Base-by-base conservation (phyloP, 495 filamentous ascomycete species). In the Aspergillus campestris region DNA sequence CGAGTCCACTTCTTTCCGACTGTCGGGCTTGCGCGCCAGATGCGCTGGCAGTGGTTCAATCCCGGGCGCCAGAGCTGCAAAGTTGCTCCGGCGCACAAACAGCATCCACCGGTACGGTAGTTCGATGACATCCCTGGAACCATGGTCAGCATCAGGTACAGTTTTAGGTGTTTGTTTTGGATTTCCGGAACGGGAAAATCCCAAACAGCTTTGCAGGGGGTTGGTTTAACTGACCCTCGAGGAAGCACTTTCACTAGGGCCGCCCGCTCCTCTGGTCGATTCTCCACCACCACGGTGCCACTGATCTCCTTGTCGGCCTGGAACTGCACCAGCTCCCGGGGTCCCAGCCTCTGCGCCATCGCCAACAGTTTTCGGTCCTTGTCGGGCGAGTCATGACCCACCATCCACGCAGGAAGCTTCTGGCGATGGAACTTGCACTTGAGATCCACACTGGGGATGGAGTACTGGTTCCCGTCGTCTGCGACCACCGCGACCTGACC, bases 401-500 rank as follows among this genome's bases (percentile, higher is more conserved):
- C 18, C 47, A 84, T 73, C 30, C 79, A 74, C 41, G 82, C 80
- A 24, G 86, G 80, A 48, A 87, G 79, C 72, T 92, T 94, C 24
- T 86, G 82, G 27, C 92, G 77, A 63, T 99, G 92, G 62, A 91
- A 92, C 45, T 89, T 86, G 66, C 92, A 99, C 51, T 83, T 85
- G 55, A 95, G 87, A 57, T 96, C 89, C 53, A 91, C 88, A 15
- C 82, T 89, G 44, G 85, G 84, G 38, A 91, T 77, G 45, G 84
- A 86, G 63, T 96, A 95, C 58, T 95, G 88, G 7, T 81, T 86
- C 2, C 88, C 88, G 61, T 96, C 91, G 49, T 95, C 88, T 28
- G 82, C 86, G 60, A 89, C 87, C n/a, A 91, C 85, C 0, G 86
- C 83, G 38, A 91, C 79, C 24, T 84, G 77, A 10, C 84, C 87